Conservation (phyloP, 345 rosid species). For the Litchi chinensis region DNA sequence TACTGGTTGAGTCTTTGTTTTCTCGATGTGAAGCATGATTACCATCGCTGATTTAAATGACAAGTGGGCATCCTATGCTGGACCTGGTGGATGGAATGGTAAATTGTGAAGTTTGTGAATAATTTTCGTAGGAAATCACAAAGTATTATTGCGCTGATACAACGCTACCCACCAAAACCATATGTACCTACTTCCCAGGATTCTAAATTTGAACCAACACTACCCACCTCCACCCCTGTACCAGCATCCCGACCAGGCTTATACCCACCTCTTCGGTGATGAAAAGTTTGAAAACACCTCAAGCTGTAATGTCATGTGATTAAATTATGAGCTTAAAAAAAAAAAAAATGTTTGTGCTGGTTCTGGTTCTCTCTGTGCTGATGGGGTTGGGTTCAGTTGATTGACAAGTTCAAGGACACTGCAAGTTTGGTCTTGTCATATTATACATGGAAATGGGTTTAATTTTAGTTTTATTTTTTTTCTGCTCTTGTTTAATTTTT, state of each 20-base stretch:
- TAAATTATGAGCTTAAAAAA: conserved; percentile 1
- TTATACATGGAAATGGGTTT: conserved; percentile 56
- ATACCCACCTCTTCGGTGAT: conserved; percentile 70
- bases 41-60: too few species aligned
- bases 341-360: neutral
- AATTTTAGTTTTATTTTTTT: conserved; percentile 31
- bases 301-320: conserved; percentile 89
- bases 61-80: too few species aligned
- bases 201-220: too few species aligned
- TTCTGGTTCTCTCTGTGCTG: conserved; percentile 5
- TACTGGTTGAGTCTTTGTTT: too few species aligned
- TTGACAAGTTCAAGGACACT: conserved; percentile 17
- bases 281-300: conserved; percentile 94
- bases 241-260: conserved; percentile 33
- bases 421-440: conserved; percentile 40
- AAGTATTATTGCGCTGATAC: too few species aligned
- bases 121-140: too few species aligned
- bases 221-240: conserved; percentile 43
- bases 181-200: too few species aligned
- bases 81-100: too few species aligned
- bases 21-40: too few species aligned
- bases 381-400: conserved; percentile 14
- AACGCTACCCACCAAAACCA: too few species aligned
- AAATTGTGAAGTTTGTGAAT: too few species aligned
- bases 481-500: conserved; percentile 1